Conservation (phyloP, 2,329 filamentous ascomycete genomes). For the Stemphylium beticola region DNA sequence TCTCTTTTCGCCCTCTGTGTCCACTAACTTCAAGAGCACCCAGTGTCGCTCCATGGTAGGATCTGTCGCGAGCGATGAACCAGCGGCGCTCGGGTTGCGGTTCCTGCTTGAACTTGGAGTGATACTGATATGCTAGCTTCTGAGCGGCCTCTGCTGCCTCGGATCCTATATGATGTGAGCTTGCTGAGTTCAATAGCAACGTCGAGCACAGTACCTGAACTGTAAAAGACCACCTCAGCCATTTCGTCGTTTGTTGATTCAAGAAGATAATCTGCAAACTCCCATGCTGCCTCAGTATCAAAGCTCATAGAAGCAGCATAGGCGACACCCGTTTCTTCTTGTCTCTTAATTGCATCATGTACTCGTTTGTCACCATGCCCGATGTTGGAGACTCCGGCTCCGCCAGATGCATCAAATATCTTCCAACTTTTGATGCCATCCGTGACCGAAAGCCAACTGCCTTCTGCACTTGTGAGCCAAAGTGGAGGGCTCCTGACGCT, state of each 20-base stretch:
- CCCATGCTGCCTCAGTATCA: conserved; percentile 59
- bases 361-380: conserved; percentile 71
- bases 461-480: conserved; percentile 56
- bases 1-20: conserved; percentile 64
- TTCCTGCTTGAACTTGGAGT: conserved; percentile 57
- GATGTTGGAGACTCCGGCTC: conserved; percentile 74
- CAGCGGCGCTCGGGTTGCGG: conserved; percentile 61
- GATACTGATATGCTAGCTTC: conserved; percentile 72
- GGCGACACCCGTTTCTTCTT: conserved; percentile 58
- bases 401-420: conserved; percentile 75
- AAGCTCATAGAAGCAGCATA: conserved; percentile 48
- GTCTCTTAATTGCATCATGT: conserved; percentile 63
- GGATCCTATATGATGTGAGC: conserved; percentile 47
- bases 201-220: conserved; percentile 57
- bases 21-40: conserved; percentile 70
- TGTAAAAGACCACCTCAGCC: conserved; percentile 62
- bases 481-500: conserved; percentile 56
- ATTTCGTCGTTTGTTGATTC: conserved; percentile 60
- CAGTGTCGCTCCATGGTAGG: conserved; percentile 74
- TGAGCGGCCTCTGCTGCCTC: conserved; percentile 73
- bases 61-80: conserved; percentile 69
- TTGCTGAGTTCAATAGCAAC: too few species aligned
- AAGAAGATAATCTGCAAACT: conserved; percentile 58
- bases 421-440: conserved; percentile 53
- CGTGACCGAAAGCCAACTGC: conserved; percentile 58